A percentile compares a stretch with the other conserved stretches of the same genome.
Conservation (phyloP, 2,329 filamentous ascomycete genomes). For the Beauveria sp. region DNA sequence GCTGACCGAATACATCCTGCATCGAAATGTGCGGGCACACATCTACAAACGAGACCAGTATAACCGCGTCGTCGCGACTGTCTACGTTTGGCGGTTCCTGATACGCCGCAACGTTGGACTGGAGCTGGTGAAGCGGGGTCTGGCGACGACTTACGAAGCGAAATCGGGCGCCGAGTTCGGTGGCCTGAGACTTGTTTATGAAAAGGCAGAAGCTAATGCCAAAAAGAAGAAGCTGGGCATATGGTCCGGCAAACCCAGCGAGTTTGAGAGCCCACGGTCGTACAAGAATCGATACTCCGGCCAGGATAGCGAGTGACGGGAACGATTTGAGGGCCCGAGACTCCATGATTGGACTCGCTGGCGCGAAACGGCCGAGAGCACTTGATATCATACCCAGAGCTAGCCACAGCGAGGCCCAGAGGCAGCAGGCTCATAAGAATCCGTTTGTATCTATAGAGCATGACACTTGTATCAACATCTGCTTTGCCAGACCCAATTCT, state of each 20-base stretch:
- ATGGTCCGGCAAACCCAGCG: constrained; percentile 59
- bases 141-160: constrained; percentile 90
- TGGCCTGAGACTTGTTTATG: constrained; percentile 55
- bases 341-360: not conserved
- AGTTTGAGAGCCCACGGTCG: constrained; percentile 75
- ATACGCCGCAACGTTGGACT: constrained; percentile 74
- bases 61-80: constrained; percentile 80
- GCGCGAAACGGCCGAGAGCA: not conserved
- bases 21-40: constrained; percentile 70
- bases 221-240: constrained; percentile 60
- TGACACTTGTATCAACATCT: not conserved
- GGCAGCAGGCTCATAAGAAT: not conserved
- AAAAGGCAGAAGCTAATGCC: constrained; percentile 57
- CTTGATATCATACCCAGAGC: not conserved
- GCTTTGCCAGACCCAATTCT: too few relatives aligned
- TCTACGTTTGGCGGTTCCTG: constrained; percentile 62
- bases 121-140: constrained; percentile 77
- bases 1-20: constrained; percentile 64
- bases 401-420: not conserved
- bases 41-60: constrained; percentile 87
- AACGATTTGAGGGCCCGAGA: not conserved
- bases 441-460: not conserved
- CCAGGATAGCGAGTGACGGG: not conserved
- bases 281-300: constrained; percentile 57
- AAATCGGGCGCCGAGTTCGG: constrained; percentile 88